phyloP scores from a whole-genome alignment of 208 protist species.

The Wallacemonas sp. region DNA sequence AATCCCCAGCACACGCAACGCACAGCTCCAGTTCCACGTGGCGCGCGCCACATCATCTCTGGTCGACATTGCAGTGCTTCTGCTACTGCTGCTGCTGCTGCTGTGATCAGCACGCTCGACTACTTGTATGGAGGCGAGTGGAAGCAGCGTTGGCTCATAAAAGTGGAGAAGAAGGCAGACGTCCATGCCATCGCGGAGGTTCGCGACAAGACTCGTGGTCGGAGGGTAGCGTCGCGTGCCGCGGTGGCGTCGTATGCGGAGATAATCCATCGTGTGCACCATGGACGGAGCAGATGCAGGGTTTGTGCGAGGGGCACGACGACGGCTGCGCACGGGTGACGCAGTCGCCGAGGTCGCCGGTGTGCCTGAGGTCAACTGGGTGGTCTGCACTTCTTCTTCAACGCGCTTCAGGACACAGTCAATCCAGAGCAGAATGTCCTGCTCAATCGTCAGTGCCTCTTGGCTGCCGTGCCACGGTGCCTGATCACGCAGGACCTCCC shows the following conservation, averaged over 20 bases:
- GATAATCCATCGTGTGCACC: background rate
- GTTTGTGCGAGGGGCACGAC: background rate
- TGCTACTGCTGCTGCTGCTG: background rate
- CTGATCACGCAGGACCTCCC: background rate
- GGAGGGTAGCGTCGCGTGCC: background rate
- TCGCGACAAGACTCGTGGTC: background rate
- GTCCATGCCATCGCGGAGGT: constrained; percentile 31
- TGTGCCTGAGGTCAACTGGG: background rate
- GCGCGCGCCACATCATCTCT: constrained; percentile 6
- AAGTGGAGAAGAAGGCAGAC: constrained; percentile 51
- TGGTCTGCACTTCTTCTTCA: background rate
- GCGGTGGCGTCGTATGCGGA: background rate
- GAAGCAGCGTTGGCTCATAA: constrained; percentile 55
- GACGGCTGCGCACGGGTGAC: background rate
- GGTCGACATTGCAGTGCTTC: background rate
- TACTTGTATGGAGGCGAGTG: constrained; percentile 20
- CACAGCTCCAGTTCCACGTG: constrained; percentile 27
- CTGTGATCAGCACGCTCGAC: background rate
- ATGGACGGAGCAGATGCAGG: background rate
- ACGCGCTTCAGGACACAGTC: constrained; percentile 8
- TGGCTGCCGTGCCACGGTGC: constrained; percentile 13
- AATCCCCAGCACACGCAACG: constrained; percentile 20
- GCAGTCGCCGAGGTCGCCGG: background rate
- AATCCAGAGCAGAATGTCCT: constrained; percentile 39
- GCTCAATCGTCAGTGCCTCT: background rate